Evolutionary conservation across 2,329 filamentous ascomycete genomes (phyloP), one percentile per base, ranked within the genome.

Genomic region (Pezicula carpinea): DNA sequence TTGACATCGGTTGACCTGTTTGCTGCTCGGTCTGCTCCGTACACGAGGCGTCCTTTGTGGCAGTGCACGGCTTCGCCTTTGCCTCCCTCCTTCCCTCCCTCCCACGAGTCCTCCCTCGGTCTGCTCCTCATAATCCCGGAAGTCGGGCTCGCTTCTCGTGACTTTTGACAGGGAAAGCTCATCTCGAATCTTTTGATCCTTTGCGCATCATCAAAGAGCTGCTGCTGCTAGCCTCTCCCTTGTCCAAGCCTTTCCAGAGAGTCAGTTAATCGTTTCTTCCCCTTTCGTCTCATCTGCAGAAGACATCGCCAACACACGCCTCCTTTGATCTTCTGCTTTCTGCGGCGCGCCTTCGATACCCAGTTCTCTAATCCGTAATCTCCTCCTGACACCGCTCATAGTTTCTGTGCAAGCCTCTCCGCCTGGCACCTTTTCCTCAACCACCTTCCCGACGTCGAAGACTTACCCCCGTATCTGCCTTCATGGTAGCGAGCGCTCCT

Each of bases 401-500:
- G 11, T 17, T 17, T 38, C 15, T 17, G 6, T 26, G 11, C 23
- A 22, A 18, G 38, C 14, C 7, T 13, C 19, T 26, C 38, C 38
- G 19, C 38, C 38, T 26, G 5, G 8, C 26, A 19, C n/a, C n/a
- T 7, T 15, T 40, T 15, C 11, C 15, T 38, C 11, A 5, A 4
- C 35, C 14, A n/a, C 33, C 33, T 15, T 19, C 33, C 35, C 35
- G 13, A 29, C 14, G n/a, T 19, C 35, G 17, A 38, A 38, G 5
- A 7, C 21, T 18, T 38, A 14, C 21, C 21, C 10, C 19, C 35
- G 45, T 53, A 48, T 46, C 55, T 58, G 56, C 46, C 52, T 51
- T 53, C 54, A 45, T 54, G 51, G 39, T 55, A 56, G 43, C 44
- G 40, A 44, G 32, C 50, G 36, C 44, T 44, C 43, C 26, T 15